Percentiles rank a stretch among this genome's conserved stretches.
Conservation (phyloP, 495 filamentous ascomycete genomes). For the Podospora comata region DNA sequence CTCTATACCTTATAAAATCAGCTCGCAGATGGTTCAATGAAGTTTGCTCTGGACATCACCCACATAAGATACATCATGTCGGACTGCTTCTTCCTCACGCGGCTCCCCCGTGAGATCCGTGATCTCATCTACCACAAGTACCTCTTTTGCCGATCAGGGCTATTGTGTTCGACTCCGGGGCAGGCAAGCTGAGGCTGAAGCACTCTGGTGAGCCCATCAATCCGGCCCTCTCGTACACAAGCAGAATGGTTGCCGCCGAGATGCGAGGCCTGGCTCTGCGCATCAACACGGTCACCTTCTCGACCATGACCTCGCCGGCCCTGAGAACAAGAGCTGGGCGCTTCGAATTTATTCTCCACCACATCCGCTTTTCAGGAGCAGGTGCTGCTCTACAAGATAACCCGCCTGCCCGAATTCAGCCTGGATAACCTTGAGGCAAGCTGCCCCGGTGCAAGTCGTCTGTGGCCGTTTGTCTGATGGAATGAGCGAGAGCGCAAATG, state of each 20-base stretch:
- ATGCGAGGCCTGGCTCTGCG: background rate
- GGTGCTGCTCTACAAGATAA: background rate
- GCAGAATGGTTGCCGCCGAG: background rate
- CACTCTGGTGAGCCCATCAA: background rate
- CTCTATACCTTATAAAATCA: too few relatives aligned
- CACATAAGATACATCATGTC: too few relatives aligned
- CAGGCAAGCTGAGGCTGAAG: background rate
- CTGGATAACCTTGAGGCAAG: too few relatives aligned
- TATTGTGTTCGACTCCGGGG: background rate
- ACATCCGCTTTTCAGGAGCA: background rate
- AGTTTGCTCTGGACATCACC: too few relatives aligned
- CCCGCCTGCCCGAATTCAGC: background rate
- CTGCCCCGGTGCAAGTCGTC: too few relatives aligned
- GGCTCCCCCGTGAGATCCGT: background rate
- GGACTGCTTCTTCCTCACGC: background rate
- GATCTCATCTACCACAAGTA: conserved; percentile 2
- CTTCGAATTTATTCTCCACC: background rate
- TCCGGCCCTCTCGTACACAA: background rate
- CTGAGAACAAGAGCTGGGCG: background rate
- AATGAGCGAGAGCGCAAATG: too few relatives aligned
- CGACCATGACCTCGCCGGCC: background rate
- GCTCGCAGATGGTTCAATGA: too few relatives aligned
- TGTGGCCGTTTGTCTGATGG: too few relatives aligned
- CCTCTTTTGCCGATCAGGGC: background rate
- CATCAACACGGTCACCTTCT: background rate